These are phyloP conservation scores for Forsythia viridissima DNA, from an alignment of 257 asterid genomes.

Conservation along the genomic window DNA sequence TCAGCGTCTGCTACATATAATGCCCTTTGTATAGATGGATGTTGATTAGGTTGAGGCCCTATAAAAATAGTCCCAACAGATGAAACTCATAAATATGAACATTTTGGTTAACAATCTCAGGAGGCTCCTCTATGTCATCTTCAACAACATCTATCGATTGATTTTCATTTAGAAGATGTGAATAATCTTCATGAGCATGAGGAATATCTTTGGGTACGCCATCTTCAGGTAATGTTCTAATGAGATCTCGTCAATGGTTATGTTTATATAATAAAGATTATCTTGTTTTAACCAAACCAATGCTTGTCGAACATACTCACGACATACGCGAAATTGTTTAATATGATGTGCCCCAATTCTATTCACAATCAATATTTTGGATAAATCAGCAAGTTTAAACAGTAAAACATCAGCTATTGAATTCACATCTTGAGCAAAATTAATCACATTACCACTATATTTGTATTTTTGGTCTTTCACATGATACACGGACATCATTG, in stretches of 20 bases:
- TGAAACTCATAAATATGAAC: no score
- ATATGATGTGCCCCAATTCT: background rate
- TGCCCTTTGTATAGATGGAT: no score
- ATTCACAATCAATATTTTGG: background rate
- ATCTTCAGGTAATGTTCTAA: background rate
- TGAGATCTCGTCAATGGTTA: background rate
- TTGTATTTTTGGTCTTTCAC: background rate
- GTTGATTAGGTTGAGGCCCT: background rate
- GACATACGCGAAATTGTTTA: background rate
- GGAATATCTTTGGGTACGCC: background rate
- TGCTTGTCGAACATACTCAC: background rate
- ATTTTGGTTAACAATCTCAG: no score
- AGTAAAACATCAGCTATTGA: background rate
- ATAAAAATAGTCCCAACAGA: background rate
- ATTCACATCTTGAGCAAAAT: background rate
- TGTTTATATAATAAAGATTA: background rate
- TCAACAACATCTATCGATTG: no score
- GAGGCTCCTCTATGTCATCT: background rate
- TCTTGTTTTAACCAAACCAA: background rate
- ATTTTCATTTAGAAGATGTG: no score
- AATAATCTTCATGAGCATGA: background rate
- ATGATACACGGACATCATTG: no score
- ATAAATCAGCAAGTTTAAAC: background rate
- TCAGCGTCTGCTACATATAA: background rate
- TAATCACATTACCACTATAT: background rate